These are phyloP conservation scores for Candida silvicultrix DNA, from an alignment of 805 yeast genomes.

Conservation along the genomic window DNA sequence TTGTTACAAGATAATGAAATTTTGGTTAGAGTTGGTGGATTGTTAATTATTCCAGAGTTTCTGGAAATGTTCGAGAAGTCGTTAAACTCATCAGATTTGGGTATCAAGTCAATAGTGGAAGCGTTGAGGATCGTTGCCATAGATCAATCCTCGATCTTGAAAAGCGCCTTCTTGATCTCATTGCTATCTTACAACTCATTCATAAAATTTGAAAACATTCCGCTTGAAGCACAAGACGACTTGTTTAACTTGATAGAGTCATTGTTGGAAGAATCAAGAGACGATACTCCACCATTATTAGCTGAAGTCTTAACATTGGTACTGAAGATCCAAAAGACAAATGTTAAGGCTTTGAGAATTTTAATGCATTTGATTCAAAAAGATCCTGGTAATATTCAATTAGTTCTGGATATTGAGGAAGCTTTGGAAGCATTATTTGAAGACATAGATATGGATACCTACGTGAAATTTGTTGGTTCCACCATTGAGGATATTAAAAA, in stretches of 20 bases:
- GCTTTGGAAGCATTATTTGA: slow-evolving; percentile 57
- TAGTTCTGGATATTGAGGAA: slow-evolving; percentile 61
- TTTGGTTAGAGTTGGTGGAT: slow-evolving; percentile 41
- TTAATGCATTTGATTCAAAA: slow-evolving; percentile 60
- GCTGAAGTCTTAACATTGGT: slow-evolving; percentile 63
- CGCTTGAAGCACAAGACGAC: slow-evolving; percentile 11
- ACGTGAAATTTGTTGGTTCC: slow-evolving; percentile 29
- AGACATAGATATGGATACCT: slow-evolving; percentile 26
- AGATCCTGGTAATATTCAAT: slow-evolving; percentile 70
- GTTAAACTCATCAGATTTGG: slow-evolving; percentile 27
- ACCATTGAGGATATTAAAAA: slow-evolving; percentile 11
- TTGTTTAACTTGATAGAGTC: slow-evolving; percentile 33
- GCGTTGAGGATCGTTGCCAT: slow-evolving; percentile 21
- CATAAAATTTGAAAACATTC: slow-evolving; percentile 23
- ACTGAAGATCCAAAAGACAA: slow-evolving; percentile 37
- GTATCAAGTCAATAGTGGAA: slow-evolving; percentile 19
- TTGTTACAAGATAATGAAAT: slow-evolving; percentile 19
- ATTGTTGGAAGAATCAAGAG: slow-evolving; percentile 59
- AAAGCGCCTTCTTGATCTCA: slow-evolving; percentile 38
- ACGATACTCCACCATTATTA: slow-evolving; percentile 71
- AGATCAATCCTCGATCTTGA: slow-evolving; percentile 24
- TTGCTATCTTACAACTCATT: slow-evolving; percentile 44
- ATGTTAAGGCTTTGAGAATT: slow-evolving; percentile 37
- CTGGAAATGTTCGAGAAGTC: slow-evolving; percentile 42
- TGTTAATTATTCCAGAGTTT: slow-evolving; percentile 50